These are phyloP conservation scores for Claviceps sp. DNA, from an alignment of 2,329 filamentous ascomycete genomes.

Conservation along the genomic window DNA sequence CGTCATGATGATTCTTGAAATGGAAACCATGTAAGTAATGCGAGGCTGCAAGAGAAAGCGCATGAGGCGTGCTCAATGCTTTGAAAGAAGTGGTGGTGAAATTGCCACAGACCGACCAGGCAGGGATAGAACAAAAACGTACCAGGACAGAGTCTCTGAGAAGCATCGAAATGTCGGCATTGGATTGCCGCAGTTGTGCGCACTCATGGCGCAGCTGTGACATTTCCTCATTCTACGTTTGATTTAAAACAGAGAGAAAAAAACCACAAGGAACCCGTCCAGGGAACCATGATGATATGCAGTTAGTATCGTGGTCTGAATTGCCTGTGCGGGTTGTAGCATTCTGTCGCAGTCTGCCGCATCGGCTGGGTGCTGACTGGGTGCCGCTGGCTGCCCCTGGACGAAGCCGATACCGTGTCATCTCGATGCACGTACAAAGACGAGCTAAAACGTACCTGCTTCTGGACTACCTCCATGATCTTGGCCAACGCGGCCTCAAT, in stretches of 20 bases:
- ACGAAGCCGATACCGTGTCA: constrained; percentile 3
- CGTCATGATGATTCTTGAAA: constrained; percentile 3
- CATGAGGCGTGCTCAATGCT: neutral
- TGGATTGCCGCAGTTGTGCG: constrained; percentile 12
- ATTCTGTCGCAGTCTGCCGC: neutral
- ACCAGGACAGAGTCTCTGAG: constrained; percentile 11
- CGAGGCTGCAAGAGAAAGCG: neutral
- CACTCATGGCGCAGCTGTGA: constrained; percentile 12
- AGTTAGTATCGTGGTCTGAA: neutral
- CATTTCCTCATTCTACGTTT: constrained; percentile 11
- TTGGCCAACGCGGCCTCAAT: constrained; percentile 10
- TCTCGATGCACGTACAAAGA: neutral
- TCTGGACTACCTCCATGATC: constrained; percentile 12
- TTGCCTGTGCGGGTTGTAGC: neutral
- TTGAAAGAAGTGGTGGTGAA: neutral
- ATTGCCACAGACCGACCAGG: neutral
- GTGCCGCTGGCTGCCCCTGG: neutral
- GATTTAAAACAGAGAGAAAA: neutral
- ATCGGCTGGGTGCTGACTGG: neutral
- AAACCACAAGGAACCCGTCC: too few species aligned
- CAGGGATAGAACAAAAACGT: constrained; percentile 1
- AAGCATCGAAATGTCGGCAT: constrained; percentile 11
- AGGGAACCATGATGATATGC: neutral
- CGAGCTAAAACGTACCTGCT: constrained; percentile 9
- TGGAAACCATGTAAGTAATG: neutral